Evolutionary conservation across 2,329 filamentous ascomycete species (phyloP), one percentile per base, ranked within the genome.

Genomic region (Alternaria longipes): DNA sequence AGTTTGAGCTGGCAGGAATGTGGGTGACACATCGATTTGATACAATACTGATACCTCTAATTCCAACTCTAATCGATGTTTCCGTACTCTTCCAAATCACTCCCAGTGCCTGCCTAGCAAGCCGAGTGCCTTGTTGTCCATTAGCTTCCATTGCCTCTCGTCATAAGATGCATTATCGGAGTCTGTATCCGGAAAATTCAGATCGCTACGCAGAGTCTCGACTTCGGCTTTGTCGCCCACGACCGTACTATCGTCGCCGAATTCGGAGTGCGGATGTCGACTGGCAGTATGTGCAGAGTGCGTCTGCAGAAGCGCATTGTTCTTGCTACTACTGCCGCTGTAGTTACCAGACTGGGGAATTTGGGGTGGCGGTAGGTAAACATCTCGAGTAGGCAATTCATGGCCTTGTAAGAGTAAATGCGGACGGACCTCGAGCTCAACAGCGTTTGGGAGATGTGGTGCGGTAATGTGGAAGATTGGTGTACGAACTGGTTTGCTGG

Each of bases 61-160:
- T 8, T 18, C 14, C 7, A 4, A 50, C 20, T 8, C 12, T 8
- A 24, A 26, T 8, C 20, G 5, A 22, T n/a, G 32, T 18, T 1
- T 3, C 36, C 5, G 22, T 16, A 20, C 20, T 2, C 20, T 6
- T 14, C 22, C 18, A 7, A n/a, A 34, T 50, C 32, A 50, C 32
- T 54, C 51, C 38, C 51, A 54, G 28, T 42, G 36, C 51, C 51
- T 44, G 2, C 51, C 51, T 12, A 54, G 20, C 36, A 54, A 34
- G 5, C 38, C 26, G 7, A 54, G 9, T 9, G 12, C 40, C 36
- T 26, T 41, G 22, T 28, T 30, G 6, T 32, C 51, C 24, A 44
- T 28, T 7, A 14, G 22, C 8, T 28, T 45, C 42, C 32, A 46
- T 9, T 5, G 16, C 20, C 30, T 14, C 32, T 36, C 46, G 8